phyloP scores from a whole-genome alignment of 2,329 filamentous ascomycete genomes.

The Fusarium chuoi region DNA sequence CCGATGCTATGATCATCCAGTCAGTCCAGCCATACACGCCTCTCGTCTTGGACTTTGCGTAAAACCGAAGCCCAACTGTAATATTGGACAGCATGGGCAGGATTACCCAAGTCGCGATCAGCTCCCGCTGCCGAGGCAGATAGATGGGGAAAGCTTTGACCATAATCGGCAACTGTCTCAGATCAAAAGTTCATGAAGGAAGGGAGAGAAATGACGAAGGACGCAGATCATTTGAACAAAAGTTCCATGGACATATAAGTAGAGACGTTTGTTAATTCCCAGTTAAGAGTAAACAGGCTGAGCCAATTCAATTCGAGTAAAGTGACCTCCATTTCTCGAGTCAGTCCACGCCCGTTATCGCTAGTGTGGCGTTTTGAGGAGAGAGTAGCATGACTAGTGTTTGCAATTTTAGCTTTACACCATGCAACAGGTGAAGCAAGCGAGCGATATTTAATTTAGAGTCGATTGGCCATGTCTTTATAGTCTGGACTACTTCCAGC shows the following conservation, averaged over 20 bases:
- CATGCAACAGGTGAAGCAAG: neutral
- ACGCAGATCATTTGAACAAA: slow-evolving; percentile 7
- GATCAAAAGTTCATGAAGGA: neutral
- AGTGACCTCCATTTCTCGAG: neutral
- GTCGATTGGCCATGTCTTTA: too few species aligned
- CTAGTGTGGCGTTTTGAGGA: neutral
- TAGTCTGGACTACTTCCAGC: neutral
- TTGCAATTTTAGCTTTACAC: neutral
- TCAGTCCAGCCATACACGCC: slow-evolving; percentile 12
- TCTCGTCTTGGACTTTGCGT: slow-evolving; percentile 11
- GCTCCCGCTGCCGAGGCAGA: slow-evolving; percentile 2
- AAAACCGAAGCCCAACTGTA: neutral
- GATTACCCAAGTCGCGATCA: neutral
- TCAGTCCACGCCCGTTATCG: neutral
- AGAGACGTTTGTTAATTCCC: neutral
- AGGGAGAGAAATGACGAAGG: neutral
- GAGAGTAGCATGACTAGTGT: neutral
- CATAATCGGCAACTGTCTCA: neutral
- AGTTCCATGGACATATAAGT: slow-evolving; percentile 10
- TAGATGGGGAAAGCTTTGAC: slow-evolving; percentile 7
- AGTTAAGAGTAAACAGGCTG: neutral
- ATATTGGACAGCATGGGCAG: slow-evolving; percentile 1
- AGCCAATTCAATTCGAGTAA: neutral
- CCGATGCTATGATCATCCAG: slow-evolving; percentile 10
- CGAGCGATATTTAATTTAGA: neutral